A percentile compares a stretch with the other conserved stretches of the same genome.
Evolutionary conservation across 352 stramenopile genomes (phyloP).

Genomic region (Globisporangium recalcitrans): DNA sequence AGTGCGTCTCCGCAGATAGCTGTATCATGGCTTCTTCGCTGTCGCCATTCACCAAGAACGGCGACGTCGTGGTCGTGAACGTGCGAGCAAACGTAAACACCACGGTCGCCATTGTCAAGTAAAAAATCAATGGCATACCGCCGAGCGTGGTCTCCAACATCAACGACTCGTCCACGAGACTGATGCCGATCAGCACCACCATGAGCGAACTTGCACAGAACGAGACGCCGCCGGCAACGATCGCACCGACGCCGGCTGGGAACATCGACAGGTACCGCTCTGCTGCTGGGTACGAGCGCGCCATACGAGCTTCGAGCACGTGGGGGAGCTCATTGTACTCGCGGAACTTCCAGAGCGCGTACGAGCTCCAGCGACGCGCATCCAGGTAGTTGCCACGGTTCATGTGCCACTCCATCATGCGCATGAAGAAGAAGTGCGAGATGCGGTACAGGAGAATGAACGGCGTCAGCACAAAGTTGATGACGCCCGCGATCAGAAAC

Average conservation of each 20-base stretch:
- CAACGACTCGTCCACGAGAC: constrained; percentile 93
- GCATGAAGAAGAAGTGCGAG: constrained; percentile 96
- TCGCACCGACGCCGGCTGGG: constrained; percentile 79
- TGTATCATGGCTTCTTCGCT: constrained; percentile 84
- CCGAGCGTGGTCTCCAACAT: constrained; percentile 94
- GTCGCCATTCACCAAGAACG: constrained; percentile 68
- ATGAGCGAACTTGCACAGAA: constrained; percentile 97
- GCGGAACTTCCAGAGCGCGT: constrained; percentile 90
- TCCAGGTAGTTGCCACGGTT: constrained; percentile 92
- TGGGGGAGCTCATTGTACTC: constrained; percentile 99
- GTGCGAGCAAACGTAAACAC: constrained; percentile 78
- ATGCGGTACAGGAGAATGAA: constrained; percentile 97
- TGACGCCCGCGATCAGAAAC: constrained; percentile 91
- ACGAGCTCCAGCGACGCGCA: constrained; percentile 90
- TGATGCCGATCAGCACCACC: constrained; percentile 90
- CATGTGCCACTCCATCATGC: constrained; percentile 94
- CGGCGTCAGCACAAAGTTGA: constrained; percentile 94
- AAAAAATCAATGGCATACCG: constrained; percentile 95
- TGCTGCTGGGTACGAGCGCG: constrained; percentile 88
- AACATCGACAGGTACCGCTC: constrained; percentile 95
- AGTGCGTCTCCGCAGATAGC: constrained; percentile 92
- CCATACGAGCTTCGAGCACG: constrained; percentile 92
- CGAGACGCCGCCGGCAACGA: constrained; percentile 90
- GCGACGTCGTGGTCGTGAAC: constrained; percentile 67
- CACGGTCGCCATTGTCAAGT: constrained; percentile 89